A percentile compares a stretch with the other conserved stretches of the same genome.
Evolutionary conservation across 2,329 filamentous ascomycete genomes (phyloP).

Genomic region (Trichophyton benhamiae): DNA sequence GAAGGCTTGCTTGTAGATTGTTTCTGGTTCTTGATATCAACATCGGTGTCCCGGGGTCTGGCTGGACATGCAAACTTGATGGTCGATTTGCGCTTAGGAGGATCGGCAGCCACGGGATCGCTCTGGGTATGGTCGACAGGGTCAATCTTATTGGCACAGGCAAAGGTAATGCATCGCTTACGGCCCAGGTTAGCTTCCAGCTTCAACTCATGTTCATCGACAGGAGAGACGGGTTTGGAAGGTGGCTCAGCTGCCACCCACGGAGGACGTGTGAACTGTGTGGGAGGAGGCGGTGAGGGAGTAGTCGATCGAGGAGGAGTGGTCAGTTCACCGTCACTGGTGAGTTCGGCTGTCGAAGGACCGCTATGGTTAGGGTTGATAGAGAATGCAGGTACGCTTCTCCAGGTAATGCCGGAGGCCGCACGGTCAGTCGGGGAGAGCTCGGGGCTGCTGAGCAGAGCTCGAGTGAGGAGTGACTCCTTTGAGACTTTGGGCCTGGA

Average conservation of each 20-base stretch:
- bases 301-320: constrained; percentile 80
- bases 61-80: constrained; percentile 38
- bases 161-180: constrained; percentile 87
- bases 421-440: constrained; percentile 24
- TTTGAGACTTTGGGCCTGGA: constrained; percentile 41
- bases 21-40: constrained; percentile 18
- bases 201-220: constrained; percentile 40
- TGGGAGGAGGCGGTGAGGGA: constrained; percentile 74
- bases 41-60: constrained; percentile 19
- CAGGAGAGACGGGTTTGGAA: constrained; percentile 16
- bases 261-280: constrained; percentile 29
- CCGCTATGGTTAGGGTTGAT: constrained; percentile 51
- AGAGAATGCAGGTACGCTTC: constrained; percentile 23
- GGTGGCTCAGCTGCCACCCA: constrained; percentile 3
- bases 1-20: constrained; percentile 18
- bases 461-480: constrained; percentile 76
- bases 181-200: constrained; percentile 55
- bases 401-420: background rate
- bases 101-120: constrained; percentile 22
- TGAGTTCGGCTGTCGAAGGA: constrained; percentile 77
- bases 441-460: constrained; percentile 58
- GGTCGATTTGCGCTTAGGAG: constrained; percentile 32
- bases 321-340: constrained; percentile 85
- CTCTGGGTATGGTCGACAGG: constrained; percentile 24
- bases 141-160: constrained; percentile 54